These are phyloP conservation scores for Fraxinus velutina DNA, from an alignment of 305 asterid genomes.

Conservation along the genomic window DNA sequence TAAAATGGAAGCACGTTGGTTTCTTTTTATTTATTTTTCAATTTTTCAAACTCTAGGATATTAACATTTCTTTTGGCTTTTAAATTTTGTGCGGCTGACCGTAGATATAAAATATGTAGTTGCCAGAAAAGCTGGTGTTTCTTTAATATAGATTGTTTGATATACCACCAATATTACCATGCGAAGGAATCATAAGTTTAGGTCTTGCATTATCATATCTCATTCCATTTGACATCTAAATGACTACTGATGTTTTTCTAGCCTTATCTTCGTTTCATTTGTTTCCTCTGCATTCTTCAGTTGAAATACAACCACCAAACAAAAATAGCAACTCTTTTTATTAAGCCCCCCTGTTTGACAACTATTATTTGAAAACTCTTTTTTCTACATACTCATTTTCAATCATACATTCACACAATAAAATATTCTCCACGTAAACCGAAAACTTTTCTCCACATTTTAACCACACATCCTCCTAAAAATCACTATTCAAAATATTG, in stretches of 20 bases:
- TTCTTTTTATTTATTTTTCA: neutral
- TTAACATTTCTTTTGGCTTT: neutral
- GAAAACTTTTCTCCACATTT: neutral
- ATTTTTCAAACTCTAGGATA: neutral
- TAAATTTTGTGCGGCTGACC: neutral
- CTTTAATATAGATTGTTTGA: neutral
- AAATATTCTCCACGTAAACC: neutral
- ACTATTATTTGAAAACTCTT: neutral
- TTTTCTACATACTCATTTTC: too few relatives aligned
- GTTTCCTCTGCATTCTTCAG: neutral
- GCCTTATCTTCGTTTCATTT: neutral
- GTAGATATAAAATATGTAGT: neutral
- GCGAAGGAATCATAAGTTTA: neutral
- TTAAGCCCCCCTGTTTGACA: neutral
- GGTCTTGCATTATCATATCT: neutral
- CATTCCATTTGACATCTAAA: neutral
- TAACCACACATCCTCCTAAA: neutral
- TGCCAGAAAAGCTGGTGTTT: neutral
- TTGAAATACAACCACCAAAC: neutral
- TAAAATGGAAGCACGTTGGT: neutral
- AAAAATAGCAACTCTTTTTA: neutral
- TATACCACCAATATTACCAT: neutral
- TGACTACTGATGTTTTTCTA: neutral
- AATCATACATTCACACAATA: too few relatives aligned
- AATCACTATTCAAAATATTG: neutral